Percentiles rank a stretch among this genome's conserved stretches.
Evolutionary conservation across 768 basidiomycete species (phyloP).

Genomic region (Leccinum obscurum): DNA sequence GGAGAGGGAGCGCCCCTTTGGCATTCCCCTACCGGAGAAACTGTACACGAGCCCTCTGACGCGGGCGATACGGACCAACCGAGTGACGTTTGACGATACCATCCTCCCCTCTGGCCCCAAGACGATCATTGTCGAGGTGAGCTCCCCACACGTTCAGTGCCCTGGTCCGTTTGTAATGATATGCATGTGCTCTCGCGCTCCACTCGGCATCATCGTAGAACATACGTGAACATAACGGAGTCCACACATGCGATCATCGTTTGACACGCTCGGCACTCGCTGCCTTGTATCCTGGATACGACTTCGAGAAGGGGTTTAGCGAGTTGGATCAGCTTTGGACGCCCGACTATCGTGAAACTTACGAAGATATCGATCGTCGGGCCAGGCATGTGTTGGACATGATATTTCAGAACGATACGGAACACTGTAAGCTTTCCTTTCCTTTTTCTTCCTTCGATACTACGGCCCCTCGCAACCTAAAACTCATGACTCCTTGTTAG

Average conservation of each 20-base stretch:
- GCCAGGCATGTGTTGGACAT: slow-evolving; percentile 53
- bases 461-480: not conserved
- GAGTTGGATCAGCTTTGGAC: slow-evolving; percentile 67
- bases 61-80: slow-evolving; percentile 58
- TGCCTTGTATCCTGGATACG: slow-evolving; percentile 40
- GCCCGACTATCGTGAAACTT: slow-evolving; percentile 21
- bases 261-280: slow-evolving; percentile 49
- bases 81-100: slow-evolving; percentile 49
- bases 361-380: slow-evolving; percentile 40
- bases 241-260: slow-evolving; percentile 73
- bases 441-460: not conserved
- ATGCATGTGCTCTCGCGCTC: not conserved
- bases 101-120: slow-evolving; percentile 27
- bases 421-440: slow-evolving; percentile 41
- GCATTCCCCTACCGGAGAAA: slow-evolving; percentile 22
- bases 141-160: not conserved
- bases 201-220: slow-evolving; percentile 42
- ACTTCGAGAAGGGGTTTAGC: slow-evolving; percentile 54
- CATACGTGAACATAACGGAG: slow-evolving; percentile 62
- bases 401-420: slow-evolving; percentile 46
- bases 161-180: not conserved
- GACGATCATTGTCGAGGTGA: slow-evolving; percentile 58
- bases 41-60: slow-evolving; percentile 49
- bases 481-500: slow-evolving; percentile 32
- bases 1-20: slow-evolving; percentile 13